phyloP scores from a whole-genome alignment of 2,329 filamentous ascomycete genomes.

The Trichoderma sp. region DNA sequence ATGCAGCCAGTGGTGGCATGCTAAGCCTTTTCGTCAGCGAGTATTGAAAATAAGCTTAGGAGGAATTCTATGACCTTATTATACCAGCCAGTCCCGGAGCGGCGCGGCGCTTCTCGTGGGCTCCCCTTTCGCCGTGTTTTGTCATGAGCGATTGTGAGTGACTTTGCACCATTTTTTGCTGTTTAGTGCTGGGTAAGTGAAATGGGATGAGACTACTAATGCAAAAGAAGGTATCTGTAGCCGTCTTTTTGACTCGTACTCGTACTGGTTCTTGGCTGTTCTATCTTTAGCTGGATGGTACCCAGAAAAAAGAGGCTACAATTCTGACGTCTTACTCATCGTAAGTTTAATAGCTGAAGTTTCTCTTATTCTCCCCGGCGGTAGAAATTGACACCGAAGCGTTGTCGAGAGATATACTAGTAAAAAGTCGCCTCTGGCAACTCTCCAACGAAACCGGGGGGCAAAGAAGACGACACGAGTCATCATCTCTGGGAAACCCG shows the following conservation, averaged over 20 bases:
- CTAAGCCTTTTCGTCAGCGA: constrained; percentile 19
- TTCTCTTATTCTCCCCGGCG: background rate
- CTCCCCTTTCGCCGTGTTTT: background rate
- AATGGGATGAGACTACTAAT: background rate
- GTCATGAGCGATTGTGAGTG: background rate
- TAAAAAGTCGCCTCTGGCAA: background rate
- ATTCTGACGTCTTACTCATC: background rate
- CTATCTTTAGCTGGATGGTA: background rate
- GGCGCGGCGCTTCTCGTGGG: background rate
- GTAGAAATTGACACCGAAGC: constrained; percentile 8
- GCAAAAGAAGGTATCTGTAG: background rate
- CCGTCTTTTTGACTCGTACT: background rate
- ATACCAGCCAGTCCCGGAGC: constrained; percentile 1
- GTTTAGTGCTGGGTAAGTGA: background rate
- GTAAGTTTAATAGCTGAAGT: background rate
- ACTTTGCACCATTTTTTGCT: background rate
- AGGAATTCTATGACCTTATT: constrained; percentile 20
- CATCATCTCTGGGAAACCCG: background rate
- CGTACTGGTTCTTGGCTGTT: background rate
- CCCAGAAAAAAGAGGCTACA: background rate
- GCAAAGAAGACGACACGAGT: background rate
- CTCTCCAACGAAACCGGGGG: background rate
- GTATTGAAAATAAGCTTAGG: constrained; percentile 22
- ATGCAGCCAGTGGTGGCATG: constrained; percentile 11
- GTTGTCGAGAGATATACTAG: background rate